Base-by-base conservation (phyloP, 2,329 filamentous ascomycete species). In the Trichoderma oligosporum region DNA sequence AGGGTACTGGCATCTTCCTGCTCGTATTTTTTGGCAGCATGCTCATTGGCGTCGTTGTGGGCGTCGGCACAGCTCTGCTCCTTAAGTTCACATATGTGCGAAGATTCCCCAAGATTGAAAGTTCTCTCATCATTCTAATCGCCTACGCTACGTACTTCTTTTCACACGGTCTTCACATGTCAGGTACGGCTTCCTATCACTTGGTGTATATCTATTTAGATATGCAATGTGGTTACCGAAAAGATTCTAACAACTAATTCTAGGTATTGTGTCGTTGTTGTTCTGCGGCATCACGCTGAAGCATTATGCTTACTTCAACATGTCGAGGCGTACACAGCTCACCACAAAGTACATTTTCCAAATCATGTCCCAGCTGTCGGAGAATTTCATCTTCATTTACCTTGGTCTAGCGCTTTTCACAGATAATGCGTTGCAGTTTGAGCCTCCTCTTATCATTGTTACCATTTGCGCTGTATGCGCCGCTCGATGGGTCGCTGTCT, bases 381-480 rank as follows among this genome's bases (percentile, higher is more conserved):
- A 99, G 75, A 99, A 99, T 73, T 99, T 99, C 71, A 99, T 99
- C 73, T 99, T 99, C 77, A 99, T 99, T 72, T 99, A 99, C 69
- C 84, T 99, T 0, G 94, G 94, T 5, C 79, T 99, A 3, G 95
- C 94, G 0, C 81, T 99, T 25, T 97, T 99, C 71, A 97, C 94
- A 3, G 92, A 97, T 66, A 86, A 85, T 52, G 84, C 89, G 48
- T 80, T 97, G 22, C 85, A 90, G 59, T 99, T 95, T 75, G 95
- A 97, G 68, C 94, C 94, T 0, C 84, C 96, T 2, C 90, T 99
- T 67, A 97, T 97, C 66, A 88, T 99, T 56, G 85, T 99, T 63
- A 93, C 93, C 0, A 86, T 96, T 4, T 77, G 93, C 46, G 92
- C 94, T 4, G 96, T 99, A 51, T 97, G 93, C 66, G 86, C 89